phyloP scores from a whole-genome alignment of 2,329 filamentous ascomycete genomes.

The Neonectria punicea region DNA sequence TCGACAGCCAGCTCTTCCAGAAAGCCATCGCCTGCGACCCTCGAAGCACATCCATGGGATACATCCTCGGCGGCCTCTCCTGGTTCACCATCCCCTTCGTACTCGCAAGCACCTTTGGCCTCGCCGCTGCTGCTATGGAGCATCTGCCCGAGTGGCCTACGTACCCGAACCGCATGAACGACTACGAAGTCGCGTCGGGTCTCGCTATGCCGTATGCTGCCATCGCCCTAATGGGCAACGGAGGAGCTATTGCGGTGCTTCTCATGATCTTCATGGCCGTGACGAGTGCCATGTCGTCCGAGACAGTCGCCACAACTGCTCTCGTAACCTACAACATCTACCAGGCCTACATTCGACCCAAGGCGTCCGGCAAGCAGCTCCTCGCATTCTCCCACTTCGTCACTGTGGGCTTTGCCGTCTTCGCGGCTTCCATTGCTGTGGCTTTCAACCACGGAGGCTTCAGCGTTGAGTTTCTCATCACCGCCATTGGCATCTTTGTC shows the following conservation, averaged over 20 bases:
- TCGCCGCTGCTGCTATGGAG: slow-evolving; percentile 81
- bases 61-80: slow-evolving; percentile 81
- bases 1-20: slow-evolving; percentile 21
- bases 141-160: slow-evolving; percentile 76
- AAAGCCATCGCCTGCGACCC: slow-evolving; percentile 87
- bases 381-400: slow-evolving; percentile 72
- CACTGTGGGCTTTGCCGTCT: slow-evolving; percentile 83
- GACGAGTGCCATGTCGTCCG: slow-evolving; percentile 20
- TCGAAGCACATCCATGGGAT: slow-evolving; percentile 84
- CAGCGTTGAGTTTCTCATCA: slow-evolving; percentile 85
- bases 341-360: slow-evolving; percentile 15
- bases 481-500: slow-evolving; percentile 79
- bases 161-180: slow-evolving; percentile 74
- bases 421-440: slow-evolving; percentile 80
- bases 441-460: slow-evolving; percentile 77
- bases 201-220: slow-evolving; percentile 84
- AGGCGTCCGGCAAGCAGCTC: slow-evolving; percentile 12
- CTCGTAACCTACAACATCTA: slow-evolving; percentile 22
- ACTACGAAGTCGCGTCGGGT: slow-evolving; percentile 79
- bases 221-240: slow-evolving; percentile 79
- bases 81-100: slow-evolving; percentile 93
- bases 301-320: slow-evolving; percentile 16
- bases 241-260: slow-evolving; percentile 79
- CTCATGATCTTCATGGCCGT: slow-evolving; percentile 82
- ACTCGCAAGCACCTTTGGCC: slow-evolving; percentile 84